Evolutionary conservation across 176 grass and related monocot genomes (phyloP), one percentile per base, ranked within the genome.

Genomic region (Tillandsia fasciculata): DNA sequence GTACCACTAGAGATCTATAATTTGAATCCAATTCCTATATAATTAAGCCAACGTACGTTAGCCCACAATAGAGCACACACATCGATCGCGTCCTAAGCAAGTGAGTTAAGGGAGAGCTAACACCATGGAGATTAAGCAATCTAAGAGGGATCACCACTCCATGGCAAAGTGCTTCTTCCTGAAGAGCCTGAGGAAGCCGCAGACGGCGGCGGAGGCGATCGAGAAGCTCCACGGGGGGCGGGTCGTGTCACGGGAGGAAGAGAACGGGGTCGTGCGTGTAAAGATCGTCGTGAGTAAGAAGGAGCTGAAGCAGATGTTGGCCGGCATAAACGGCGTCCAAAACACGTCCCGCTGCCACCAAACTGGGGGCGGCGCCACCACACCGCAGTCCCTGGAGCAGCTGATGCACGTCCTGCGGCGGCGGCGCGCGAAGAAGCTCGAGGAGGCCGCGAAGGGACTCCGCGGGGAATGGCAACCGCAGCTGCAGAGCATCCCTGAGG

Each of bases 401-500:
- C 23, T 83, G 14, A 59, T 63, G 75, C 76, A 53, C 53, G 22
- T 64, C 14, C 69, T 83, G 10, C 68, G 70, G 22, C 50, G 70
- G 70, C 58, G 70, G 64, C 81, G 48, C 33, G 56, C 61, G 53
- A 74, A 78, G 75, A 74, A 63, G 64, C 33, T 42, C 4, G 33
- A 42, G 61, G 51, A 33, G 53, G 69, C 51, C 15, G 8, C 20
- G 49, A 5, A 50, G 63, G 17, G 42, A 33, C 14, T 47, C 69
- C 18, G 11, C 52, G 64, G 70, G 1, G 79, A 67, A 6, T 83
- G 81, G 81, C 63, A 88, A 73, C 92, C 92, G 57, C 78, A 72
- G 11, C 83, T 96, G 14, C 88, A 91, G 75, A 96, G 88, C 66
- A 96, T 96, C 71, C 92, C 92, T 7, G 92, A 96, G 74, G 92